Conservation (phyloP, 2,329 filamentous ascomycete species). For the Elsinoe fawcettii region DNA sequence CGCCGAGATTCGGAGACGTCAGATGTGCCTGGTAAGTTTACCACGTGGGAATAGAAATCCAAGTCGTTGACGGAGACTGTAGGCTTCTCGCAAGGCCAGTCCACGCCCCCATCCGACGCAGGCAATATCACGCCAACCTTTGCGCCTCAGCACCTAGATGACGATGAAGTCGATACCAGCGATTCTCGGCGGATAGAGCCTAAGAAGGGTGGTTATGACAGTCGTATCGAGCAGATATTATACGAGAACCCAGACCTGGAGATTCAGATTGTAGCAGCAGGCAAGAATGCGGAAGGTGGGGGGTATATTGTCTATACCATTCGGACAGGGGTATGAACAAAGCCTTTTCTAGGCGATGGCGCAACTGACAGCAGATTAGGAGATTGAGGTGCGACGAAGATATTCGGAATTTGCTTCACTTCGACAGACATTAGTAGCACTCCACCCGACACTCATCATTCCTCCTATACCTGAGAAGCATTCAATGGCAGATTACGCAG, state of each 20-base stretch:
- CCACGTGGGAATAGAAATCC: conserved; percentile 37
- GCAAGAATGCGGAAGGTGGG: conserved; percentile 87
- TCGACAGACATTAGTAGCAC: conserved; percentile 75
- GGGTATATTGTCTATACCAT: conserved; percentile 98
- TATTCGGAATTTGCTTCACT: conserved; percentile 96
- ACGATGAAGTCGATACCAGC: conserved; percentile 42
- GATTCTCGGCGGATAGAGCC: conserved; percentile 42
- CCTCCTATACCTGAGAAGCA: conserved; percentile 98
- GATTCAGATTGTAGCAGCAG: conserved; percentile 87
- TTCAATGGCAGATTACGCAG: conserved; percentile 96
- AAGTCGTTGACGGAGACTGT: neutral
- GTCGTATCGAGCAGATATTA: conserved; percentile 92
- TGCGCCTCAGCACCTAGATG: conserved; percentile 52
- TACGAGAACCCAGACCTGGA: conserved; percentile 88
- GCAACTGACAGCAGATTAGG: conserved; percentile 45
- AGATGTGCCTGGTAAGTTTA: conserved; percentile 47
- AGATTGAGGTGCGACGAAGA: conserved; percentile 85
- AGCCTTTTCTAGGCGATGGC: neutral
- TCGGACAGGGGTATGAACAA: conserved; percentile 66
- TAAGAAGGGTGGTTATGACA: conserved; percentile 85
- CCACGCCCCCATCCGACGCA: conserved; percentile 30
- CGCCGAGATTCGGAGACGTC: conserved; percentile 72
- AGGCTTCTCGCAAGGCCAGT: conserved; percentile 14
- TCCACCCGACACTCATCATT: conserved; percentile 92
- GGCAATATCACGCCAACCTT: conserved; percentile 45